Base-by-base conservation (phyloP, 2,329 filamentous ascomycete species). In the Chaetomium sp. region DNA sequence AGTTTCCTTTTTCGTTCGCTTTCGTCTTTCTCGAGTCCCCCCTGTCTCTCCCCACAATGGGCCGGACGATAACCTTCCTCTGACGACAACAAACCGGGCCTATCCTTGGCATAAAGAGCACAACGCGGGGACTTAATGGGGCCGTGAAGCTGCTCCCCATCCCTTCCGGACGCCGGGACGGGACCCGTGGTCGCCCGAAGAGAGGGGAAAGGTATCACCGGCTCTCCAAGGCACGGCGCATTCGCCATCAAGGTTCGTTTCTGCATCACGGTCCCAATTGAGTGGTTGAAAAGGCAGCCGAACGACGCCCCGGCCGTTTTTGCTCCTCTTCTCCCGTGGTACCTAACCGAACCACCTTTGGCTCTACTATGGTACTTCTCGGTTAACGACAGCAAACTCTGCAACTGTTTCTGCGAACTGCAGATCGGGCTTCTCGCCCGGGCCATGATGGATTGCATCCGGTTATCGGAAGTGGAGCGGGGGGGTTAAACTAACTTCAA, bases 231-330 rank as follows among this genome's bases (percentile, higher is more conserved):
- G 19, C 52, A 43, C 33, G 51, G 32, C 27, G 41, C 45, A 35
- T 46, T 43, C 57, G 50, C 55, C 42, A 6, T 52, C 34, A 11
- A 14, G 34, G 8, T 34, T n/a, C 34, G 46, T n/a, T 46, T 46
- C 33, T 49, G 50, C 44, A 44, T 57, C 60, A 60, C 58, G 52
- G 56, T 60, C 52, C 60, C 58, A 59, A 61, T 54, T 53, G 58
- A 60, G 54, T 59, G 60, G 58, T 56, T 57, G 50, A 42, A 37
- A 57, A 56, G 11, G n/a, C 46, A 40, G 19, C 19, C 19, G 19
- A 27, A 27, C 19, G 19, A 2, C 19, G 19, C 19, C 19, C 19
- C 19, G 19, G 19, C 19, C 19, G n/a, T 27, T 27, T 27, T 27
- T 27, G 19, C 19, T 27, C 19, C 19, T 27, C 19, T 27, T 27